A percentile compares a stretch with the other conserved stretches of the same genome.
phyloP scores from a whole-genome alignment of 805 yeast genomes.

The Wickerhamiella hasegawae region DNA sequence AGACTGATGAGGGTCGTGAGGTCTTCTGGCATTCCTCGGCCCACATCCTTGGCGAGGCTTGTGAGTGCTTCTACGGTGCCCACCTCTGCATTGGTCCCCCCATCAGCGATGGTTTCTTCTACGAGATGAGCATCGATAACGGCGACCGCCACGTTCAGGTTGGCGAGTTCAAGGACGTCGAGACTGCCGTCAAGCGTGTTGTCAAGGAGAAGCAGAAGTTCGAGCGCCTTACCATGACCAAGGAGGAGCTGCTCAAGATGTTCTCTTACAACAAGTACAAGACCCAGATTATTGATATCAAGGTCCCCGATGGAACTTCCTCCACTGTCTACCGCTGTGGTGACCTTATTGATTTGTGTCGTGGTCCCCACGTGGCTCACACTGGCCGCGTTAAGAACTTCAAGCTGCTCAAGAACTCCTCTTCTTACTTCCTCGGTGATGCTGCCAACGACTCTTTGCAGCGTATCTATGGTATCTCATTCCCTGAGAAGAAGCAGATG shows the following conservation, averaged over 20 bases:
- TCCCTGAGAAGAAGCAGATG: slow-evolving; percentile 96
- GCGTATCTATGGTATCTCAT: slow-evolving; percentile 93
- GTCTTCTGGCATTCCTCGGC: slow-evolving; percentile 99
- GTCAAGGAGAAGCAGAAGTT: slow-evolving; percentile 92
- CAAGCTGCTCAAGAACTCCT: slow-evolving; percentile 86
- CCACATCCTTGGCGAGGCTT: slow-evolving; percentile 93
- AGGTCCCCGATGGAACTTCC: slow-evolving; percentile 90
- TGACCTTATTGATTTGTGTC: slow-evolving; percentile 87
- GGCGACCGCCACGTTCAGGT: slow-evolving; percentile 66
- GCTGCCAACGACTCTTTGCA: slow-evolving; percentile 85
- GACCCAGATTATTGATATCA: slow-evolving; percentile 67
- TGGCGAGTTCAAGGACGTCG: slow-evolving; percentile 70
- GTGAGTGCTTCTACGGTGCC: slow-evolving; percentile 92
- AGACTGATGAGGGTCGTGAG: slow-evolving; percentile 81
- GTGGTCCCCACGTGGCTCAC: slow-evolving; percentile 96
- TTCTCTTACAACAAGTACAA: slow-evolving; percentile 92
- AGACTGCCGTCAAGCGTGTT: slow-evolving; percentile 73
- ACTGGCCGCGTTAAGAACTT: slow-evolving; percentile 92
- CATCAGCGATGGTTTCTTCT: slow-evolving; percentile 93
- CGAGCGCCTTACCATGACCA: slow-evolving; percentile 81
- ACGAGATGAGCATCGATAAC: slow-evolving; percentile 76
- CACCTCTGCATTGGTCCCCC: slow-evolving; percentile 93
- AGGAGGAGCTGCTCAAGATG: slow-evolving; percentile 84
- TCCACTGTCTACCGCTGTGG: slow-evolving; percentile 98
- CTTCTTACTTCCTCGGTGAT: slow-evolving; percentile 93